These are phyloP conservation scores for Aquanectria penicillioides DNA, from an alignment of 2,329 filamentous ascomycete species.

Conservation along the genomic window DNA sequence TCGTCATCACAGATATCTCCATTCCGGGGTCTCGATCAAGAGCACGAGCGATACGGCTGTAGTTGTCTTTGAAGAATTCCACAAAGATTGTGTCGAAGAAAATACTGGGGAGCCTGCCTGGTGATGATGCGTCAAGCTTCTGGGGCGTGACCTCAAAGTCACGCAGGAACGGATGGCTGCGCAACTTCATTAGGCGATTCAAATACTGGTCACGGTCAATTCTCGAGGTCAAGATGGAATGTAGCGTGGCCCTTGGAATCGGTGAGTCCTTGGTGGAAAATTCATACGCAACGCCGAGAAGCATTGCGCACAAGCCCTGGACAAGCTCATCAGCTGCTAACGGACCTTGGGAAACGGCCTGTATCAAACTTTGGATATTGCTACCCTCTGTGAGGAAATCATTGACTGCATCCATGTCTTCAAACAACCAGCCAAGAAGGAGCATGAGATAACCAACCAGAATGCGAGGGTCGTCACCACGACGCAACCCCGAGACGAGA, in stretches of 20 bases:
- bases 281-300: constrained; percentile 92
- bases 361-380: constrained; percentile 86
- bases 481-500: constrained; percentile 81
- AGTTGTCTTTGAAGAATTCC: constrained; percentile 96
- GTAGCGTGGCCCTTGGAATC: constrained; percentile 81
- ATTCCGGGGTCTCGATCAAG: constrained; percentile 91
- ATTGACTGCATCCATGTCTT: constrained; percentile 90
- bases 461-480: constrained; percentile 80
- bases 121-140: constrained; percentile 61
- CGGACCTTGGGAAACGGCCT: constrained; percentile 71
- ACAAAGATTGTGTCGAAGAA: constrained; percentile 89
- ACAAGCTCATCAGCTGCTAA: constrained; percentile 72
- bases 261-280: constrained; percentile 98
- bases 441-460: constrained; percentile 90
- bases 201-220: constrained; percentile 90
- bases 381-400: constrained; percentile 93
- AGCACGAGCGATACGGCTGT: constrained; percentile 82
- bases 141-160: constrained; percentile 91
- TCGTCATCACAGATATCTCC: constrained; percentile 83
- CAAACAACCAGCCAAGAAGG: constrained; percentile 88
- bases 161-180: constrained; percentile 80
- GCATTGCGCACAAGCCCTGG: constrained; percentile 83
- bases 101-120: constrained; percentile 75
- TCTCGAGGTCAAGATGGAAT: constrained; percentile 78
- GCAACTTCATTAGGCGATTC: constrained; percentile 80